Percentiles rank a stretch among this genome's conserved stretches.
phyloP scores from a whole-genome alignment of 257 asterid species.

The Capsicum chinense region DNA sequence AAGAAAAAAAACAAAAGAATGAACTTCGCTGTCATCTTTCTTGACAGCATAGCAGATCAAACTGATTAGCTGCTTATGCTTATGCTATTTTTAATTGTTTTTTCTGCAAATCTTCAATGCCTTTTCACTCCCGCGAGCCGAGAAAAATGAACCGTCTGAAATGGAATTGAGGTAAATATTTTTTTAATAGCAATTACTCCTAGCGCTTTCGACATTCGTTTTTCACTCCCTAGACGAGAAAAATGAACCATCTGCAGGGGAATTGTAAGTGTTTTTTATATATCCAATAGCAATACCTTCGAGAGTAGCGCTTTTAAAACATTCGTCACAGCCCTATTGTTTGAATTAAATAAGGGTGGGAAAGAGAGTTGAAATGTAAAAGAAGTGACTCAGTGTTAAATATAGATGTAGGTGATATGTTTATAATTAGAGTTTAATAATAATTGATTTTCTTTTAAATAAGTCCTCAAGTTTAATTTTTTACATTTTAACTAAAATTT shows the following conservation, averaged over 20 bases:
- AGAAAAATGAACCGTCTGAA: neutral
- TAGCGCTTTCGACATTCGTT: neutral
- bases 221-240: neutral
- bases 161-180: neutral
- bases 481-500: too few relatives aligned
- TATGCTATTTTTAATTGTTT: neutral
- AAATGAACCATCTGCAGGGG: neutral
- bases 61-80: slow-evolving; percentile 12
- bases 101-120: neutral
- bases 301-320: neutral
- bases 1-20: neutral
- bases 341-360: too few relatives aligned
- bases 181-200: neutral
- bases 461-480: too few relatives aligned
- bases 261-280: slow-evolving; percentile 6
- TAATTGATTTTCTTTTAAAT: too few relatives aligned
- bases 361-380: too few relatives aligned
- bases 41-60: neutral
- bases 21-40: neutral
- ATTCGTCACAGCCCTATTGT: neutral
- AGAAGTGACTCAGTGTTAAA: too few relatives aligned
- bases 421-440: too few relatives aligned
- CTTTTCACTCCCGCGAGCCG: neutral
- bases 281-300: neutral
- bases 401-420: too few relatives aligned